These are phyloP conservation scores for Pyricularia grisea DNA, from an alignment of 2,329 filamentous ascomycete genomes.

Conservation along the genomic window DNA sequence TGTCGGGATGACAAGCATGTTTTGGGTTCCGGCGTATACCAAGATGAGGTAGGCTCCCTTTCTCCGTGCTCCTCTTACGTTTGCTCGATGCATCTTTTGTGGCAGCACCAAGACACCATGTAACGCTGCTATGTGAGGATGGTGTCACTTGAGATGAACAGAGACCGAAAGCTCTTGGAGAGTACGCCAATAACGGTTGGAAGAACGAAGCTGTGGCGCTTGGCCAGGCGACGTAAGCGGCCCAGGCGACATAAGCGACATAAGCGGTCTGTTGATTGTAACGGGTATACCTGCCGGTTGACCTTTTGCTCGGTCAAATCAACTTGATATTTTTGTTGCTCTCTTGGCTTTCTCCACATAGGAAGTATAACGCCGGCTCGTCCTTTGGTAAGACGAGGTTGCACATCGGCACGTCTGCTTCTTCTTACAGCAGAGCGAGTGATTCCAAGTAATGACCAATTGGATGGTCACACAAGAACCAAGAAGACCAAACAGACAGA, in stretches of 20 bases:
- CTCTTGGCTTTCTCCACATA: neutral
- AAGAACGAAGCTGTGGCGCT: neutral
- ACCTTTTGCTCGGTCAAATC: neutral
- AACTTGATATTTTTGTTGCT: neutral
- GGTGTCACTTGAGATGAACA: neutral
- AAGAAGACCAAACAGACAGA: neutral
- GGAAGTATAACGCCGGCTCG: neutral
- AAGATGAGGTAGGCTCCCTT: neutral
- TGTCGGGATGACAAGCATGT: neutral
- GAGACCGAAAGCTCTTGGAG: neutral
- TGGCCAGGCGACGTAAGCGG: neutral
- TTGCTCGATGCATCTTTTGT: neutral
- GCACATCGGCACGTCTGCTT: neutral
- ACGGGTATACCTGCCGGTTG: neutral
- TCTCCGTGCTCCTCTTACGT: neutral
- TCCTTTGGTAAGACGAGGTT: neutral
- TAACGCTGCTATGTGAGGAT: neutral
- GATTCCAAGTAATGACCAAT: neutral
- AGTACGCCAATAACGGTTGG: neutral
- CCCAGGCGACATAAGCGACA: neutral
- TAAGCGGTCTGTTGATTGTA: neutral
- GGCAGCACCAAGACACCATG: neutral
- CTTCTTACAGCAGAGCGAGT: too few relatives aligned
- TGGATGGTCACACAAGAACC: neutral
- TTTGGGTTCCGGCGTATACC: neutral